These are phyloP conservation scores for Przewalskia tangutica DNA, from an alignment of 257 asterid species.

Conservation along the genomic window DNA sequence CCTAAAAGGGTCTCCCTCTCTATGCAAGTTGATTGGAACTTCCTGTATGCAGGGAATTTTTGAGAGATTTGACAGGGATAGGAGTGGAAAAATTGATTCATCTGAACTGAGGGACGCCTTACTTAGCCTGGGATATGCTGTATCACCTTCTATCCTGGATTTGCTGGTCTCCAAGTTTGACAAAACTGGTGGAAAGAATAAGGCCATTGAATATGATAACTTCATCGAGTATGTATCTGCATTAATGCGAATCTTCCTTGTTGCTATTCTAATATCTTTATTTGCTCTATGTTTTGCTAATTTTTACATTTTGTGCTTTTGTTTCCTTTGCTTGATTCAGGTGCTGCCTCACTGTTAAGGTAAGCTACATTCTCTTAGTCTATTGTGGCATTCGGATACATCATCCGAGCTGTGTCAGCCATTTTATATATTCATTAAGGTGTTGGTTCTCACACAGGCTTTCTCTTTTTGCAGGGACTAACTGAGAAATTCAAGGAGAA, in stretches of 20 bases:
- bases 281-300: background rate
- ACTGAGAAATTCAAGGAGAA: conserved; percentile 97
- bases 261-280: background rate
- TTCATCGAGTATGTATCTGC: conserved; percentile 71
- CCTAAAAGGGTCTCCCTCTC: background rate
- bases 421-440: no score
- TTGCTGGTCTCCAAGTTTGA: conserved; percentile 84
- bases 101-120: conserved; percentile 79
- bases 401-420: no score
- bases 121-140: conserved; percentile 77
- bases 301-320: background rate
- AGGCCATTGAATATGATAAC: conserved; percentile 87
- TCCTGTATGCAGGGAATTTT: conserved; percentile 44
- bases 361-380: background rate
- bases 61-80: conserved; percentile 89
- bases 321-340: conserved; percentile 25
- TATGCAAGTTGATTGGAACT: background rate
- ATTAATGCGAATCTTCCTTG: background rate
- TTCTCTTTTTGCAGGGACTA: conserved; percentile 49
- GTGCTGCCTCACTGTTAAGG: conserved; percentile 99
- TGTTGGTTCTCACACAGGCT: background rate
- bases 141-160: conserved; percentile 67
- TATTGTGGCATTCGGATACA: background rate
- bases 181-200: conserved; percentile 70
- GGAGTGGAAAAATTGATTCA: conserved; percentile 80